Percentiles rank a stretch among this genome's conserved stretches.
phyloP scores from a whole-genome alignment of 78 protist genomes.

The Dictyostelium discoideum region dicty_2.7 NC_007091.3:1238501-1239000 shows the following conservation, averaged over 20 bases:
- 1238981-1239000: conserved; percentile 88
- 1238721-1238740: conserved; percentile 92
- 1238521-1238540: no score
- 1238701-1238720: conserved; percentile 96
- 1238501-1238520: no score
- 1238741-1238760: conserved; percentile 86
- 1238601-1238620: conserved; percentile 99
- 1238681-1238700: conserved; percentile 99
- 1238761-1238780: conserved; percentile 94
- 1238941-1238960: conserved; percentile 98
- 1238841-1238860: conserved; percentile 98
- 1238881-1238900: conserved; percentile 99
- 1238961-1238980: conserved; percentile 96
- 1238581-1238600: conserved; percentile 75
- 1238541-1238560: no score
- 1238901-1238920: conserved; percentile 95
- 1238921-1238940: conserved; percentile 98
- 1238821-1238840: conserved; percentile 96
- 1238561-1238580: no score
- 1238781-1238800: conserved; percentile 98
- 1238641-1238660: conserved; percentile 97
- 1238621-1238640: conserved; percentile 99
- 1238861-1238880: conserved; percentile 99
- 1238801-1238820: conserved; percentile 99
- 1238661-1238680: conserved; percentile 97